Evolutionary conservation across 75 land plant species (phyloP), one percentile per base, ranked within the genome.

Genomic region (Pseudotsuga menziesii): DNA sequence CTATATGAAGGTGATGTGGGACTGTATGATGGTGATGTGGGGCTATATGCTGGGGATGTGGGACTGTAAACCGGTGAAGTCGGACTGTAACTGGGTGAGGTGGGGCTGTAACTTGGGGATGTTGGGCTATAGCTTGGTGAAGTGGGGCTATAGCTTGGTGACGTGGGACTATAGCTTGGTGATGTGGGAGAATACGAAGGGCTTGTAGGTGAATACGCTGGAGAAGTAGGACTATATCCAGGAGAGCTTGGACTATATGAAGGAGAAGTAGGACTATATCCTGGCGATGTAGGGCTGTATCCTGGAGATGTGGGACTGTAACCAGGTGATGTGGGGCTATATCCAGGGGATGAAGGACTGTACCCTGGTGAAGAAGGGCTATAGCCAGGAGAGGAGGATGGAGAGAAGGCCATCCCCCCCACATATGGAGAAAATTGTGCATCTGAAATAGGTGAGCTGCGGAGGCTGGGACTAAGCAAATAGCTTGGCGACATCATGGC

Each of bases 341-440:
- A 39, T 78, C 75, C 12, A 82, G 83, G 64, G 76, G 79, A 76
- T 83, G 16, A 93, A 80, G 2, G 85, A 82, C 48, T 85, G 93
- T 13, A 88, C 86, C 48, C 84, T 84, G 26, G 86, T 17, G 61
- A 60, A 60, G 23, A 78, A 92, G 80, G 82, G 89, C 48, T 62
- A 89, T 89, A 79, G 81, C 87, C 57, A 97, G 99, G 20, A 95
- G 90, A 75, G 56, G 2, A 17, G 54, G 78, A 77, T 9, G 97
- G 98, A 74, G 99, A 96, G 79, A 96, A 96, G 11, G 91, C 87
- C 93, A 92, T 91, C 20, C 90, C 91, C 58, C 99, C 93, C 48
- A 94, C 92, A 84, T 94, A 91, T 2, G 99, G 99, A 35, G 99
- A 97, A 80, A 97, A 97, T 61, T 90, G 95, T 36, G 98, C 96